phyloP scores from a whole-genome alignment of 768 basidiomycete species.

The Suillus variegatus region DNA sequence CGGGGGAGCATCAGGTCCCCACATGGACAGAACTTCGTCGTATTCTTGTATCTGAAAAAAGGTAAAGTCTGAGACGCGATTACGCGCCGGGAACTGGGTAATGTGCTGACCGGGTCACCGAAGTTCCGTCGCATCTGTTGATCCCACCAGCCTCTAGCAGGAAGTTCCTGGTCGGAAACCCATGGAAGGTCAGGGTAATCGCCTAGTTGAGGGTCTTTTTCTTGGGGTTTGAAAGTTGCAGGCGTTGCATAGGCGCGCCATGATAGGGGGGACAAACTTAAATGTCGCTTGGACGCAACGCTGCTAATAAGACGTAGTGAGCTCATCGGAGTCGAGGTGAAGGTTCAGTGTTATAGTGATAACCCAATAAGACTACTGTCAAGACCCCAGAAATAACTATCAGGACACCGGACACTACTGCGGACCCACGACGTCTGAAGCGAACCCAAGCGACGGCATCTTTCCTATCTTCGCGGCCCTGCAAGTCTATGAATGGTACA shows the following conservation, averaged over 20 bases:
- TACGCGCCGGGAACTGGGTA: constrained; percentile 12
- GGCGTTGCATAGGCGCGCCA: constrained; percentile 28
- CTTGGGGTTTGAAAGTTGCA: constrained; percentile 21
- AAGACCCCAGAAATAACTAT: constrained; percentile 22
- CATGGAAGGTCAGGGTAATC: constrained; percentile 75
- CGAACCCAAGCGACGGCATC: constrained; percentile 18
- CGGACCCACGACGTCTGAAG: not conserved
- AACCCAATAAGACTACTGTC: not conserved
- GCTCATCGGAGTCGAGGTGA: constrained; percentile 19
- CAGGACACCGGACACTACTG: constrained; percentile 25
- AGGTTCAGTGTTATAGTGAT: constrained; percentile 10
- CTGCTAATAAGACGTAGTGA: constrained; percentile 18
- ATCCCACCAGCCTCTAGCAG: constrained; percentile 76
- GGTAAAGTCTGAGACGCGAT: constrained; percentile 18
- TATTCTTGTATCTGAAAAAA: constrained; percentile 67
- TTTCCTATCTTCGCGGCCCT: constrained; percentile 23
- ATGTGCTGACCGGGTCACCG: constrained; percentile 65
- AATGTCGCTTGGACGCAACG: constrained; percentile 9
- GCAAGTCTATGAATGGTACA: constrained; percentile 3
- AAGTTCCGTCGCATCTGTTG: constrained; percentile 75
- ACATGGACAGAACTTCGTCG: constrained; percentile 83
- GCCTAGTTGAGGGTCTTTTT: constrained; percentile 65
- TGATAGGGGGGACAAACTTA: not conserved
- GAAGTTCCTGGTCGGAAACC: constrained; percentile 63
- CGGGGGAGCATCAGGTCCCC: constrained; percentile 78